Evolutionary conservation across 768 basidiomycete species (phyloP).

Genomic region (Rhodosporidiobolus sp.): DNA sequence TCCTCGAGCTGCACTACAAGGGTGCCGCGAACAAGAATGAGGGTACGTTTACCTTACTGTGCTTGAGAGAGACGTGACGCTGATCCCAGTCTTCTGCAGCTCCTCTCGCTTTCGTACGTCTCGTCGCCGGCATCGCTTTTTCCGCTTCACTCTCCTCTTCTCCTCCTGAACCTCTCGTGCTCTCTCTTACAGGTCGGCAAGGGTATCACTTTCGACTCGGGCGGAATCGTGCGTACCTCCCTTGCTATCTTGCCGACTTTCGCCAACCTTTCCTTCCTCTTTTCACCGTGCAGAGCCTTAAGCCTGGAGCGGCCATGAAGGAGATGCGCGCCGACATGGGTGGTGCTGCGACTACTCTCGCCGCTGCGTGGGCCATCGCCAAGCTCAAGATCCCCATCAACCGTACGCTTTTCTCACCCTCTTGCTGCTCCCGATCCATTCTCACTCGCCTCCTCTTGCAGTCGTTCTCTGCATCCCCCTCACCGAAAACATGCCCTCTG

Average conservation of each 20-base stretch:
- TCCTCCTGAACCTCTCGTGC: not conserved
- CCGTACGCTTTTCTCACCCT: constrained; percentile 26
- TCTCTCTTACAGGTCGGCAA: constrained; percentile 65
- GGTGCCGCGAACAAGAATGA: constrained; percentile 61
- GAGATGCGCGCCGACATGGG: constrained; percentile 51
- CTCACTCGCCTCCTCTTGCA: not conserved
- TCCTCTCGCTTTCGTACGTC: constrained; percentile 43
- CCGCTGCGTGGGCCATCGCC: constrained; percentile 72
- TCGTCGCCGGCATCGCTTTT: not conserved
- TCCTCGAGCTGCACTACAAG: constrained; percentile 84
- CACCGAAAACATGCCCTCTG: constrained; percentile 79
- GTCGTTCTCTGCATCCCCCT: constrained; percentile 68
- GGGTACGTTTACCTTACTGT: not conserved
- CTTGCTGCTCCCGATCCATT: no score
- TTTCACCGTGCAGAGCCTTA: constrained; percentile 70
- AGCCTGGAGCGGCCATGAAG: constrained; percentile 61
- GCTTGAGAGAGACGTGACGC: constrained; percentile 51
- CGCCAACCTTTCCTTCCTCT: not conserved
- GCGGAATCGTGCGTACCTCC: constrained; percentile 45
- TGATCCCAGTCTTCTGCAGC: not conserved
- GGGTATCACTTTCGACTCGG: constrained; percentile 81
- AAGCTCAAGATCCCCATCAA: constrained; percentile 78
- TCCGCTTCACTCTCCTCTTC: no score
- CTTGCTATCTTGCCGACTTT: no score
- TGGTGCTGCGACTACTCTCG: constrained; percentile 70